Conservation (phyloP, 306 rosid species). For the Vicia villosa region DNA sequence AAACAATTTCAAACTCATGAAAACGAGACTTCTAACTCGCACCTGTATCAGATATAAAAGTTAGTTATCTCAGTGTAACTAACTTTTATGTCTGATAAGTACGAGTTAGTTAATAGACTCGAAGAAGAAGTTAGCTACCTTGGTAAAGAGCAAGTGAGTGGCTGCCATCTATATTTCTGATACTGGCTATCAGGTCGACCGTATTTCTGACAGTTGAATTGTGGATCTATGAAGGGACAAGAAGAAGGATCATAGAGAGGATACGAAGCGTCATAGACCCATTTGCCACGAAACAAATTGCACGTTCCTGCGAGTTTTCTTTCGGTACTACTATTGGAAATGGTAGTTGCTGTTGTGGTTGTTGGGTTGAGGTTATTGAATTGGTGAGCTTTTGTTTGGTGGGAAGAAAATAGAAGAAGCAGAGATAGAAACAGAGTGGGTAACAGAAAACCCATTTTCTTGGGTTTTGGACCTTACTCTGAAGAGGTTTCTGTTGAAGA, state of each 20-base stretch:
- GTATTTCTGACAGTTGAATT: slow-evolving; percentile 85
- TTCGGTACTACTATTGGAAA: background rate
- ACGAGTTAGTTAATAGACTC: too few relatives aligned
- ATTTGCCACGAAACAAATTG: slow-evolving; percentile 60
- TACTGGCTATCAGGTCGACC: slow-evolving; percentile 75
- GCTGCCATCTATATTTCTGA: slow-evolving; percentile 88
- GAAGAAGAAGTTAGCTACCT: slow-evolving; percentile 40
- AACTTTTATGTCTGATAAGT: too few relatives aligned
- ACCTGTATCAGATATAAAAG: background rate
- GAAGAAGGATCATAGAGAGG: slow-evolving; percentile 72
- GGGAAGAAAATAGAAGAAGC: slow-evolving; percentile 39
- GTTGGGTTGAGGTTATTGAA: slow-evolving; percentile 19
- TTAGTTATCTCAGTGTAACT: background rate
- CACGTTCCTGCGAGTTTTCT: slow-evolving; percentile 67
- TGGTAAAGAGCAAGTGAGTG: slow-evolving; percentile 75
- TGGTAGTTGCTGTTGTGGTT: slow-evolving; percentile 27
- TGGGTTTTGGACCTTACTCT: slow-evolving; percentile 52
- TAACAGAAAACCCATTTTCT: slow-evolving; percentile 64
- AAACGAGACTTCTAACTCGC: background rate
- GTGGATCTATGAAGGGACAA: slow-evolving; percentile 91
- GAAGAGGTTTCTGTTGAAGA: background rate
- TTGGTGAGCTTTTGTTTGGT: slow-evolving; percentile 54
- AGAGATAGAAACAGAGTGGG: slow-evolving; percentile 32
- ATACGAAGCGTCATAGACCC: slow-evolving; percentile 83
- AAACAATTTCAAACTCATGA: background rate